Evolutionary conservation across 129 eudicot species (phyloP), one percentile per base, ranked within the genome.

Genomic region (Escallonia herrerae): DNA sequence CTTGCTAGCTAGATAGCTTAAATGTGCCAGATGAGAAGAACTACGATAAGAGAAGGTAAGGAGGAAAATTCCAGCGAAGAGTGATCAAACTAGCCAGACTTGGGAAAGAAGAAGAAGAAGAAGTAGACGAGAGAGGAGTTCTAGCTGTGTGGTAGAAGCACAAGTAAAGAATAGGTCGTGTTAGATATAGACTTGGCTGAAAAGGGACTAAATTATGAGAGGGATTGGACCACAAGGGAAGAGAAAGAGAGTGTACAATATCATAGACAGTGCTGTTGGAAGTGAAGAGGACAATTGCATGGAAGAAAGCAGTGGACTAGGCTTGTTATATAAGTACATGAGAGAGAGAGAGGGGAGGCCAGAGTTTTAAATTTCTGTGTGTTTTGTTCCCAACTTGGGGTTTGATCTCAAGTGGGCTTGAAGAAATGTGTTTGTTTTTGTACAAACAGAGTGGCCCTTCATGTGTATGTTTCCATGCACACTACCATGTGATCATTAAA

Each of bases 201-300:
- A 0, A 14, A 43, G 52, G 15, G 43, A 42, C 7, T 39, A 40
- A 66, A 15, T 3, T 44, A 8, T 14, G 37, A 73, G 8, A 52
- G 60, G 2, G 65, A 14, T 22, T 53, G 65, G 74, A 70, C 43
- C 82, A 72, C 79, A 43, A 54, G 50, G 60, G 59, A 52, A 67
- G 72, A 69, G 73, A 65, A 76, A 73, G 69, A 58, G 40, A 60
- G 73, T 38, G 83, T 53, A 73, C 74, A 58, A 53, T 66, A 74
- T 64, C 77, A 62, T 61, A 80, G 89, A 83, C 74, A 82, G 70
- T 22, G 87, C 80, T 84, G 95, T 91, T 76, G 90, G 84, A 75
- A 53, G 66, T 76, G 87, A 77, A 80, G 97, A 80, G 65, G 95
- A 79, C 95, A 84, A 72, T 49, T 62, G 80, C 81, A 62, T 69